Base-by-base conservation (phyloP, 352 stramenopile genomes). In the Saprolegnia parasitica region DNA sequence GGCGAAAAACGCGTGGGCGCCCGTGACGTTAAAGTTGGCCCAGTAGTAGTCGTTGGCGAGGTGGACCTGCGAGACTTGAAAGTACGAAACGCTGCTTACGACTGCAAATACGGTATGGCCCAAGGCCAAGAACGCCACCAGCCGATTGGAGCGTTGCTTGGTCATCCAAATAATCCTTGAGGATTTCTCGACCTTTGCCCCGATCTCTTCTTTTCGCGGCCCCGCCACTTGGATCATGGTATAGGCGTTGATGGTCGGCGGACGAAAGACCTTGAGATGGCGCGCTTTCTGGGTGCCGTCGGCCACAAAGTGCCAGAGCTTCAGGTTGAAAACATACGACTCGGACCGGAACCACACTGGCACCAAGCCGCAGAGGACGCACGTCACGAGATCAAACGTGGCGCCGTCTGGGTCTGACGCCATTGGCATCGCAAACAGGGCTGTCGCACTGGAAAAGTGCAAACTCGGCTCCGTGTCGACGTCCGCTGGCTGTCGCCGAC, bases 21-120 rank as follows among this genome's bases (percentile, higher is more conserved):
- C 60, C 8, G 60, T 56, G 23, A 23, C 15, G 29, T 67, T 67
- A 20, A 67, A 67, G 23, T 20, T 56, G 23, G 60, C 35, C 60
- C 60, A 67, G 35, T 23, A 67, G 4, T 29, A 8, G 29, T 67
- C 60, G 47, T 67, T 67, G 42, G 60, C 35, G 9, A 67, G n/a
- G 23, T 67, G 56, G 9, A 56, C 16, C 26, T 67, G 35, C 8
- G 45, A 56, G 21, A 67, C 60, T 56, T 50, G 8, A 9, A 67
- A 56, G 40, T 67, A 67, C 47, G 60, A 67, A 6, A 67, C 60
- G 42, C 60, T 67, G 29, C 35, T 42, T 6, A 23, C 21, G 15
- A 54, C 26, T 4, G 40, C 11, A 16, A 47, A 23, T 13, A 40
- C 60, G 5, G 26, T 20, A 11, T 54, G 56, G n/a, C 5, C 18